These are phyloP conservation scores for Pholiota adiposa DNA, from an alignment of 1,284 basidiomycete genomes.

Conservation along the genomic window DNA sequence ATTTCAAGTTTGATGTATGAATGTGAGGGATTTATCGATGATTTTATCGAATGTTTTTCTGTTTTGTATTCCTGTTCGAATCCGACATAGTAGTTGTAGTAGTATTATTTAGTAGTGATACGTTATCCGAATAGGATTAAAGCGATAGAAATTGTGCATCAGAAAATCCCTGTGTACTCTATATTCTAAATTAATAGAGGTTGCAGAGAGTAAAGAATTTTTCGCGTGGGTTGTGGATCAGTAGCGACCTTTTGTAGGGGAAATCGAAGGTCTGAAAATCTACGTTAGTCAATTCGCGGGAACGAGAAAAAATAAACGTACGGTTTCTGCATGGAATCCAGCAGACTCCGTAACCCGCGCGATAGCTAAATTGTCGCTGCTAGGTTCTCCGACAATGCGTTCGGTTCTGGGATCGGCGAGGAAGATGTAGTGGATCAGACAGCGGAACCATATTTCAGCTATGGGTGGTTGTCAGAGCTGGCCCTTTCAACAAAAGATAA, in stretches of 20 bases:
- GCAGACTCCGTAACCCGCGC: slow-evolving; percentile 31
- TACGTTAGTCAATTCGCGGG: neutral
- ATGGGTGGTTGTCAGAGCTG: neutral
- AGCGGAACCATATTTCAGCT: slow-evolving; percentile 52
- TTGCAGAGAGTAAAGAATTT: slow-evolving; percentile 26
- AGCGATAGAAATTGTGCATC: too few relatives aligned
- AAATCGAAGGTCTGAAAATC: slow-evolving; percentile 34
- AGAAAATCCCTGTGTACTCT: too few relatives aligned
- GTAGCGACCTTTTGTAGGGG: slow-evolving; percentile 33
- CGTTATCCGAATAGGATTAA: too few relatives aligned
- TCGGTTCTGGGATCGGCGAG: slow-evolving; percentile 51
- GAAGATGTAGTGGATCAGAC: slow-evolving; percentile 52
- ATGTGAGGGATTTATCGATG: too few relatives aligned
- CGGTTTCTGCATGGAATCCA: slow-evolving; percentile 39
- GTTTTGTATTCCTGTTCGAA: neutral
- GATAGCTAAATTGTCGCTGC: slow-evolving; percentile 39
- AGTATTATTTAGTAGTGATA: too few relatives aligned
- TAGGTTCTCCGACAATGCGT: slow-evolving; percentile 52
- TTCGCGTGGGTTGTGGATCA: slow-evolving; percentile 31
- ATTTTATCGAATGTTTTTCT: too few relatives aligned
- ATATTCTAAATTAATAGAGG: neutral
- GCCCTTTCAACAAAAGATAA: neutral
- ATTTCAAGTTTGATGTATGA: slow-evolving; percentile 17
- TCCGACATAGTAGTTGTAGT: neutral
- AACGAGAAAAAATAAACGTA: slow-evolving; percentile 18